Percentiles rank a stretch among this genome's conserved stretches.
phyloP scores from a whole-genome alignment of 2,329 filamentous ascomycete species.

The Fusarium pseudoanthophilum region DNA sequence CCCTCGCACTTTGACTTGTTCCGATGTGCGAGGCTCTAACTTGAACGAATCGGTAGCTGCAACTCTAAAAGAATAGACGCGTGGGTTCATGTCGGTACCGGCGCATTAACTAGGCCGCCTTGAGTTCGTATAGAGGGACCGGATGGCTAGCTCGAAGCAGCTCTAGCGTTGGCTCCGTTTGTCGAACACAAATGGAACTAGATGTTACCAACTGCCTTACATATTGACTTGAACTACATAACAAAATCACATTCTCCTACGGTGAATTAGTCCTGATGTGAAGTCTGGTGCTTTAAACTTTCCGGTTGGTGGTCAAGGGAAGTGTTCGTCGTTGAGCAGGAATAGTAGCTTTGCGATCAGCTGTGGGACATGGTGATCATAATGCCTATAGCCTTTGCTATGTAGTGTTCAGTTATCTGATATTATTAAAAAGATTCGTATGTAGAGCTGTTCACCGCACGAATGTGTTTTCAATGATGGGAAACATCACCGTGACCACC shows the following conservation, averaged over 20 bases:
- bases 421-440: background rate
- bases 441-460: fast-evolving
- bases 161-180: background rate
- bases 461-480: fast-evolving
- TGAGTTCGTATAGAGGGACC: background rate
- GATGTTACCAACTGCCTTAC: fast-evolving
- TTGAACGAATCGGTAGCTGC: background rate
- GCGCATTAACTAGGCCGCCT: background rate
- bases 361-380: background rate
- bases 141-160: background rate
- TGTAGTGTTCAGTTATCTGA: background rate
- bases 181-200: background rate
- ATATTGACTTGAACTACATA: background rate
- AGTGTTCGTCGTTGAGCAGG: background rate
- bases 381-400: background rate
- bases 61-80: background rate
- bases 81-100: background rate
- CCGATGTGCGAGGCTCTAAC: background rate
- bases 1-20: background rate
- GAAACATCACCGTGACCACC: background rate
- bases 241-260: background rate
- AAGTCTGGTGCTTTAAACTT: background rate
- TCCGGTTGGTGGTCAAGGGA: background rate
- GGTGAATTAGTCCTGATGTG: background rate
- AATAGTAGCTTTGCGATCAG: background rate